These are phyloP conservation scores for Epichloe baconii DNA, from an alignment of 2,329 filamentous ascomycete genomes.

Conservation along the genomic window DNA sequence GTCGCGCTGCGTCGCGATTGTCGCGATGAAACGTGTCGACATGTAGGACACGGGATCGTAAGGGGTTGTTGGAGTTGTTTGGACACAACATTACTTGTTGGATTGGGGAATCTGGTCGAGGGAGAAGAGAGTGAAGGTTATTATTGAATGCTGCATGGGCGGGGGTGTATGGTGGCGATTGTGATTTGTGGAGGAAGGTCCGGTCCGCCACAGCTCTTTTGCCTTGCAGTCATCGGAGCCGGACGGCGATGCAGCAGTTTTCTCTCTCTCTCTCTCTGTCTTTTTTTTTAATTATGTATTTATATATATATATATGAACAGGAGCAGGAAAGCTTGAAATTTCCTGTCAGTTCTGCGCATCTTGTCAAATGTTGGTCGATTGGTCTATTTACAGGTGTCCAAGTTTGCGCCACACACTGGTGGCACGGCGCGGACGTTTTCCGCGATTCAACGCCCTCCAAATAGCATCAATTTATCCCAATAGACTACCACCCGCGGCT, in stretches of 20 bases:
- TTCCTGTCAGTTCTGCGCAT: too few relatives aligned
- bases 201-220: neutral
- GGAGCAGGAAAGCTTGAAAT: too few relatives aligned
- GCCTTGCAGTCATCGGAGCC: neutral
- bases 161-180: neutral
- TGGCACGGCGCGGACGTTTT: too few relatives aligned
- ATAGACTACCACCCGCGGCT: too few relatives aligned
- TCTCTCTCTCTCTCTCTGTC: neutral
- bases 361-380: too few relatives aligned
- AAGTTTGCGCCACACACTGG: too few relatives aligned
- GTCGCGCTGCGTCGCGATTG: too few relatives aligned
- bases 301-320: too few relatives aligned
- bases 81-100: neutral
- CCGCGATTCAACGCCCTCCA: too few relatives aligned
- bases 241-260: neutral
- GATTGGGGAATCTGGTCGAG: neutral
- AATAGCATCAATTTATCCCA: too few relatives aligned
- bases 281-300: neutral
- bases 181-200: neutral
- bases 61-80: neutral
- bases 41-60: neutral
- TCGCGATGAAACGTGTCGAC: neutral
- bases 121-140: neutral
- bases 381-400: too few relatives aligned
- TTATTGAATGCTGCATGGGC: too few relatives aligned